Evolutionary conservation across 2,329 filamentous ascomycete genomes (phyloP).

Genomic region (Phialocephala subalpina): DNA sequence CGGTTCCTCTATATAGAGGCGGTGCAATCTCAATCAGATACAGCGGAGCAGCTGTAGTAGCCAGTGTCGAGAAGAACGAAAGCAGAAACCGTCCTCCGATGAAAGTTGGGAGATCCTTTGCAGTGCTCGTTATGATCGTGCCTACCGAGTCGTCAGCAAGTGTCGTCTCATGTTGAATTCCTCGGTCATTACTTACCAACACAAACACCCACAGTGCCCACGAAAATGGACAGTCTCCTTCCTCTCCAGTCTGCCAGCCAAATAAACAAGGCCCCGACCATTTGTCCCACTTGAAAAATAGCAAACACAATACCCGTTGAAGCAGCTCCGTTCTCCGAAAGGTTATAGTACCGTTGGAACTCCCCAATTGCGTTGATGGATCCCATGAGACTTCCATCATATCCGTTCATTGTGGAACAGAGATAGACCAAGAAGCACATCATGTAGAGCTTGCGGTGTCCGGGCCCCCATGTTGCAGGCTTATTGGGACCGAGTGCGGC

Average conservation of each 20-base stretch:
- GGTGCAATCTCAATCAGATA: constrained; percentile 69
- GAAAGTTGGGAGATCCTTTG: constrained; percentile 46
- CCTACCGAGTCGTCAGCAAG: not conserved
- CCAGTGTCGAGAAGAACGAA: constrained; percentile 63
- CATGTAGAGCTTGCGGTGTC: constrained; percentile 34
- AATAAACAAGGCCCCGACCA: constrained; percentile 53
- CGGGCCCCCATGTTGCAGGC: constrained; percentile 17
- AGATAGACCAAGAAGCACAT: constrained; percentile 39
- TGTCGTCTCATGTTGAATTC: too few relatives aligned
- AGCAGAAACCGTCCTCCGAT: constrained; percentile 60
- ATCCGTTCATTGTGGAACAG: constrained; percentile 53
- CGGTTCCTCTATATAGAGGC: constrained; percentile 62
- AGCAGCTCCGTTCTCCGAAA: constrained; percentile 45
- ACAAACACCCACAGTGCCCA: constrained; percentile 41
- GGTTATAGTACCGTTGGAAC: constrained; percentile 49
- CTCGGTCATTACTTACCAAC: not conserved
- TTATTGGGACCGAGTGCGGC: not conserved
- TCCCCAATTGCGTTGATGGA: constrained; percentile 53
- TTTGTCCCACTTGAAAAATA: constrained; percentile 52
- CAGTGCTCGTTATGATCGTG: not conserved
- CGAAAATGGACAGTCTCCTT: constrained; percentile 55
- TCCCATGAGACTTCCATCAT: constrained; percentile 51
- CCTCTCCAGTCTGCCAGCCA: constrained; percentile 55
- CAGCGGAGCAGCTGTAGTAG: constrained; percentile 62
- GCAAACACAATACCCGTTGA: constrained; percentile 48